Evolutionary conservation across 495 filamentous ascomycete species (phyloP), one percentile per base, ranked within the genome.

Genomic region (Podospora didyma): DNA sequence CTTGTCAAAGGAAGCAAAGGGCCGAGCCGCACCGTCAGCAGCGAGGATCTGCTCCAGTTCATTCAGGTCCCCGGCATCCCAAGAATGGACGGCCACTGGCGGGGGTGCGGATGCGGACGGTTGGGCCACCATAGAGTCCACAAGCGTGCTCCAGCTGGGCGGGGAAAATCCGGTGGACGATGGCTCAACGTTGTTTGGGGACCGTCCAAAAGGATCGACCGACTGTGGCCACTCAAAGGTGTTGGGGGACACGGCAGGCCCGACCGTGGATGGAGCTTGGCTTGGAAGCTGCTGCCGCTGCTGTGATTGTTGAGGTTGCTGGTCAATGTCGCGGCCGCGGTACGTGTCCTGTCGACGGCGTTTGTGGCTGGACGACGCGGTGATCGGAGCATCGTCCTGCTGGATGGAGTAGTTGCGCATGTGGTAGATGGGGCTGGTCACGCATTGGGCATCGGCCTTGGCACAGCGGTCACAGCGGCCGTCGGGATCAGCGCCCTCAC

Each of bases 391-490:
- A 16, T 37, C 34, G 16, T 10, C 34, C 34, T 37, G 34, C 34
- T 37, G 34, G 35, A 42, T 41, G 10, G 46, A 52, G 49, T 21
- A 49, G 22, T 56, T 53, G 5, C 57, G 60, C 24, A 63, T 60
- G 34, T 34, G 57, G 24, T 60, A 52, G 21, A 41, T 53, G 7
- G 63, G 50, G 26, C 56, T 65, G 7, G 60, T 65, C 5, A 49
- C 26, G 26, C 63, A 65, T 50, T 51, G 51, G 3, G 51, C 28
- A 24, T 62, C 53, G 20, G 60, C 60, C 41, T 52, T 48, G 21
- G 60, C 44, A 44, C 63, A 66, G 20, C 60, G 60, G 53, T 53
- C 28, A 45, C 60, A 66, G 50, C 59, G 59, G 9, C 52, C 39
- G 39, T 58, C 48, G 47, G 59, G 37, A 28, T 53, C 57, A 2